These are phyloP conservation scores for Salvia hispanica DNA, from an alignment of 257 asterid species.

Conservation along the genomic window DNA sequence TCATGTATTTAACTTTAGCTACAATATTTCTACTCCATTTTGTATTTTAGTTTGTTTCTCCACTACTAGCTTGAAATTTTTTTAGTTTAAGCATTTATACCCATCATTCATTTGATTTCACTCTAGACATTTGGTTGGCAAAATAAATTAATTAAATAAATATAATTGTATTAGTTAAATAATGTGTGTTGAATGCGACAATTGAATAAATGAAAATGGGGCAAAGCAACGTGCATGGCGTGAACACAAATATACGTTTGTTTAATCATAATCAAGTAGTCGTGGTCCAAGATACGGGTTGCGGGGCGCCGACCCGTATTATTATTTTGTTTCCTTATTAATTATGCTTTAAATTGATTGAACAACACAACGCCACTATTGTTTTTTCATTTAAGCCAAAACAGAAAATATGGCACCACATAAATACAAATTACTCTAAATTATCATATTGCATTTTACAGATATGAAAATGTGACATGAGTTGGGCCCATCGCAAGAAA, in stretches of 20 bases:
- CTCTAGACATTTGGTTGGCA: not conserved
- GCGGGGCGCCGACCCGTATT: slow-evolving; percentile 21
- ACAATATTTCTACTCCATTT: no score
- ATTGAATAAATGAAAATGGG: slow-evolving; percentile 8
- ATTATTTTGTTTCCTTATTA: slow-evolving; percentile 7
- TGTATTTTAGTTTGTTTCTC: no score
- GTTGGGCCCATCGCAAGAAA: slow-evolving; percentile 25
- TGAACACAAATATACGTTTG: slow-evolving; percentile 10
- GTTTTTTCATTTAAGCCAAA: slow-evolving; percentile 21
- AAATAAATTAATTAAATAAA: no score
- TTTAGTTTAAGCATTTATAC: not conserved
- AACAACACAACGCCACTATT: slow-evolving; percentile 7
- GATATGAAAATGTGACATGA: slow-evolving; percentile 13
- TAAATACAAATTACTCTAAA: not conserved
- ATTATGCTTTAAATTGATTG: slow-evolving; percentile 19
- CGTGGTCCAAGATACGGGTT: slow-evolving; percentile 37
- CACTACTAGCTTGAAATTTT: no score
- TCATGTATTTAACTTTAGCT: no score
- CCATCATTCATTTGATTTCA: not conserved
- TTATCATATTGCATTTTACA: not conserved
- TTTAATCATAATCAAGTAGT: slow-evolving; percentile 4
- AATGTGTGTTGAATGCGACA: slow-evolving; percentile 10
- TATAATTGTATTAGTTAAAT: not conserved
- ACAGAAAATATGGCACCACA: slow-evolving; percentile 5
- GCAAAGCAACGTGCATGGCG: slow-evolving; percentile 39